phyloP scores from a whole-genome alignment of 495 filamentous ascomycete species.

The Penicillium paradoxum region DNA sequence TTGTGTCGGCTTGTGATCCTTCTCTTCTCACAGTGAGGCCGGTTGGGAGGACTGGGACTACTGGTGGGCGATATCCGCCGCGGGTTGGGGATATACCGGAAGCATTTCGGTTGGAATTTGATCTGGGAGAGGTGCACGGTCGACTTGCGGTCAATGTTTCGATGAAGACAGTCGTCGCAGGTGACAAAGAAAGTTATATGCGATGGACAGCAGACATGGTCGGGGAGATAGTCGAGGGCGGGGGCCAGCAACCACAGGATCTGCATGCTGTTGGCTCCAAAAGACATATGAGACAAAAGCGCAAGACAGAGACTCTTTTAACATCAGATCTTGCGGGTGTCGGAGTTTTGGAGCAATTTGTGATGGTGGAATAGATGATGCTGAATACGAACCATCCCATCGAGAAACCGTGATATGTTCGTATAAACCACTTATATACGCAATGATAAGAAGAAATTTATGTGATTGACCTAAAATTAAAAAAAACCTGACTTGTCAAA shows the following conservation, averaged over 20 bases:
- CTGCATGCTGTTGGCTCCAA: neutral
- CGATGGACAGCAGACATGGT: conserved; percentile 24
- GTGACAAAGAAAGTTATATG: conserved; percentile 19
- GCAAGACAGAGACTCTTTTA: no score
- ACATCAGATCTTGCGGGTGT: conserved; percentile 6
- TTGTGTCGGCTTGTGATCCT: conserved; percentile 16
- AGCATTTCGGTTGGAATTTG: conserved; percentile 16
- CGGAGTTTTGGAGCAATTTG: conserved; percentile 24
- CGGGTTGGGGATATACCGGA: conserved; percentile 13
- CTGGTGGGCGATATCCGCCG: conserved; percentile 20
- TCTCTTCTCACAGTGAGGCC: conserved; percentile 14
- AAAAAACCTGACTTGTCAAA: no score
- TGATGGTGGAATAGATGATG: conserved; percentile 7
- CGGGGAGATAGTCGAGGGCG: conserved; percentile 13
- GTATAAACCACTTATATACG: neutral
- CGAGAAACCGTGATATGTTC: neutral
- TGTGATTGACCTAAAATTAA: no score
- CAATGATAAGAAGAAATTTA: no score
- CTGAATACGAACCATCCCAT: neutral
- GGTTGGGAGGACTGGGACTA: conserved; percentile 7
- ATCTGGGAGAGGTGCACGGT: conserved; percentile 1
- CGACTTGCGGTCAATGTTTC: conserved; percentile 20
- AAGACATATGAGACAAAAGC: neutral
- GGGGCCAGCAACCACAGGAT: neutral
- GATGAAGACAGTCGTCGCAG: conserved; percentile 7